Conservation (phyloP, 1,139 yeast species). For the Yamadazyma oceani region DNA sequence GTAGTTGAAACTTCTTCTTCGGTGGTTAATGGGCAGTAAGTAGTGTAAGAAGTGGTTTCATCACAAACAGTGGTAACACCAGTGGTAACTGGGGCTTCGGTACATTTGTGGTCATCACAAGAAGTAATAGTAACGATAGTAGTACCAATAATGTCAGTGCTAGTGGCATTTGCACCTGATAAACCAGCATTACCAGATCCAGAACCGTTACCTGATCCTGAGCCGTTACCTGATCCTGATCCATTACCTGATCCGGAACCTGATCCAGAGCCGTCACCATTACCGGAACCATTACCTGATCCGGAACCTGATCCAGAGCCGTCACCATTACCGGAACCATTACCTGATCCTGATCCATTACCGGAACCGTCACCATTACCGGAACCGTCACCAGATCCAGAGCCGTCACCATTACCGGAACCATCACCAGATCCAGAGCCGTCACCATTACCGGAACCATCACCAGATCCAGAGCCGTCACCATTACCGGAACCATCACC, state of each 20-base stretch:
- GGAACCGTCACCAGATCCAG: slow-evolving; percentile 6
- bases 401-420: slow-evolving; percentile 8
- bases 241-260: slow-evolving; percentile 8
- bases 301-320: slow-evolving; percentile 3
- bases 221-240: slow-evolving; percentile 8
- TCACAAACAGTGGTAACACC: slow-evolving; percentile 23
- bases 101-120: slow-evolving; percentile 40
- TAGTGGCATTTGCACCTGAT: slow-evolving; percentile 19
- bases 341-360: slow-evolving; percentile 2
- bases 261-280: slow-evolving; percentile 9
- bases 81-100: slow-evolving; percentile 24
- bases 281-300: slow-evolving; percentile 3
- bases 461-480: not conserved
- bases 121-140: slow-evolving; percentile 45
- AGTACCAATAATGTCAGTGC: slow-evolving; percentile 21
- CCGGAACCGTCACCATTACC: slow-evolving; percentile 5
- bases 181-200: slow-evolving; percentile 19
- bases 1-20: slow-evolving; percentile 20
- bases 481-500: slow-evolving; percentile 3
- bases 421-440: slow-evolving; percentile 2
- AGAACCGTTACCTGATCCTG: slow-evolving; percentile 12
- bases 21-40: slow-evolving; percentile 31
- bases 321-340: slow-evolving; percentile 2
- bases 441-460: slow-evolving; percentile 3
- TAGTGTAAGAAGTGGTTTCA: slow-evolving; percentile 31